Evolutionary conservation across 768 basidiomycete genomes (phyloP).

Genomic region (Nidula microcarpa): DNA sequence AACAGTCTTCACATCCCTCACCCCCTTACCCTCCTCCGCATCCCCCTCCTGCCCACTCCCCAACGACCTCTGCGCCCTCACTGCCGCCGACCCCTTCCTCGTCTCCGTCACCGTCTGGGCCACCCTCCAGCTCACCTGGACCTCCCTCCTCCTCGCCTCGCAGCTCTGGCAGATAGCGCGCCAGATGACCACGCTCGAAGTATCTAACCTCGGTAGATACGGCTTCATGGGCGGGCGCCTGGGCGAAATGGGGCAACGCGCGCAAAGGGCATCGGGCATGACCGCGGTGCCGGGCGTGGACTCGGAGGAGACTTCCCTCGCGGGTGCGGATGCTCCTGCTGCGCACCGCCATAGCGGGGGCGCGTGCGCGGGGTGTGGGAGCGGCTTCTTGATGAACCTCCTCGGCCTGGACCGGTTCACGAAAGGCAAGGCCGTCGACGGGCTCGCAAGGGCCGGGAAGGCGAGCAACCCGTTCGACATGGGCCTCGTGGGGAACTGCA

Average conservation of each 20-base stretch:
- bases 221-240: constrained; percentile 97
- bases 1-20: constrained; percentile 53
- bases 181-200: constrained; percentile 96
- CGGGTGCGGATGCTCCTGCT: constrained; percentile 22
- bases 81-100: constrained; percentile 78
- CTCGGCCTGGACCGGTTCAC: constrained; percentile 95
- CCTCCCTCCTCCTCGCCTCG: constrained; percentile 75
- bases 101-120: constrained; percentile 81
- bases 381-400: constrained; percentile 82
- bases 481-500: constrained; percentile 75
- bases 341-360: constrained; percentile 43
- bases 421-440: constrained; percentile 83
- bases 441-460: constrained; percentile 71
- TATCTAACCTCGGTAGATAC: constrained; percentile 90
- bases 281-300: constrained; percentile 40
- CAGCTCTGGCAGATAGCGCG: constrained; percentile 91
- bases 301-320: constrained; percentile 41
- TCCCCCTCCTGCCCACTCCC: constrained; percentile 72
- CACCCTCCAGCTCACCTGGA: constrained; percentile 95
- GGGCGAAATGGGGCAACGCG: constrained; percentile 71
- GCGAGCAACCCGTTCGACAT: constrained; percentile 92
- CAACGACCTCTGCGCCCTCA: constrained; percentile 62
- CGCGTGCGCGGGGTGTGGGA: constrained; percentile 38
- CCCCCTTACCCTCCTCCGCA: constrained; percentile 32
- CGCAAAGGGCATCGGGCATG: constrained; percentile 29